A percentile compares a stretch with the other conserved stretches of the same genome.
These are phyloP conservation scores for Alternaria triticina DNA, from an alignment of 2,329 filamentous ascomycete genomes.

Conservation along the genomic window DNA sequence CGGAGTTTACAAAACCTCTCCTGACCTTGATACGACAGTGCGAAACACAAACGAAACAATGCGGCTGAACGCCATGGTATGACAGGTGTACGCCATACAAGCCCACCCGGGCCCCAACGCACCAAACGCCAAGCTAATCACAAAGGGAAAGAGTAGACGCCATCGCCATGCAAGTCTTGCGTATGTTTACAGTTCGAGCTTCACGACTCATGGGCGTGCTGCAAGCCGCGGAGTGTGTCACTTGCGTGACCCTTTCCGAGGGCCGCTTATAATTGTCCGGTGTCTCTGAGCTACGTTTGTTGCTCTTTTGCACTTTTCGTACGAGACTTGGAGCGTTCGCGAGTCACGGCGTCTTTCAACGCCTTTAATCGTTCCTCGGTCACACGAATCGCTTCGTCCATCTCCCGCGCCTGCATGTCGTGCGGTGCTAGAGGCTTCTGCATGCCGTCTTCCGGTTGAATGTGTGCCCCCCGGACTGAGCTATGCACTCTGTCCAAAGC, in stretches of 20 bases:
- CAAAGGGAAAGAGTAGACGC: conserved; percentile 7
- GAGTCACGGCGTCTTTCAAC: conserved; percentile 71
- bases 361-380: conserved; percentile 84
- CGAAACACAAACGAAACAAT: conserved; percentile 5
- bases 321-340: conserved; percentile 27
- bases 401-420: conserved; percentile 74
- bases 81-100: neutral
- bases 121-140: conserved; percentile 1
- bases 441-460: conserved; percentile 48
- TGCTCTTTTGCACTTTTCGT: conserved; percentile 31
- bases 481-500: conserved; percentile 66
- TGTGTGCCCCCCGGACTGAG: conserved; percentile 27
- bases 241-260: neutral
- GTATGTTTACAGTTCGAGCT: conserved; percentile 6
- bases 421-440: conserved; percentile 57
- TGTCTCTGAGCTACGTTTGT: conserved; percentile 7
- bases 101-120: neutral
- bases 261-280: neutral
- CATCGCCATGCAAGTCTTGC: conserved; percentile 13
- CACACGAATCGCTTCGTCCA: conserved; percentile 80
- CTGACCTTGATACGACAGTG: neutral
- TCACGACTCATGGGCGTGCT: neutral
- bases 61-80: neutral
- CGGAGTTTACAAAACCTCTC: neutral
- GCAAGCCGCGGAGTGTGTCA: neutral